Evolutionary conservation across 2,329 filamentous ascomycete genomes (phyloP), one percentile per base, ranked within the genome.

Genomic region (Aspergillus persii): DNA sequence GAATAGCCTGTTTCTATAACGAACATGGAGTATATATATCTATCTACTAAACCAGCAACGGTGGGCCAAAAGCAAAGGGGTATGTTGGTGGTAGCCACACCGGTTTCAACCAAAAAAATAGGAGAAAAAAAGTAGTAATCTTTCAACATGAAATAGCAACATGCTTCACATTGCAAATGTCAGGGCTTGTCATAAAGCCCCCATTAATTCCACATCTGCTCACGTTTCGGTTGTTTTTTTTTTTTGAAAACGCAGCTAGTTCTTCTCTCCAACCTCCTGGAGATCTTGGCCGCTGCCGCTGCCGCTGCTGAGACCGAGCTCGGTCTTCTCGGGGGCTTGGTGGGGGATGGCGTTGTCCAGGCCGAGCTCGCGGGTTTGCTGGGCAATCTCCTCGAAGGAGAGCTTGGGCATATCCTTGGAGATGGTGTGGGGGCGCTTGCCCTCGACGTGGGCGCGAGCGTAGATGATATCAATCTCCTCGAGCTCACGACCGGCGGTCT

Each of bases 401-500:
- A 73, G 71, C 66, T 72, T 72, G 39, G 72, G 72, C 62, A 74
- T 27, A 11, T 66, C 57, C 1, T 64, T 52, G 11, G 71, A 68
- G 41, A 72, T 67, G 27, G 41, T 57, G 51, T 64, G 71, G 1
- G 72, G 54, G 66, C 61, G 67, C 55, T 73, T 74, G 41, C 71
- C 68, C 60, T 77, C 75, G 49, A 70, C 54, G 46, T 70, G 69
- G 44, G 73, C 73, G 73, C 77, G 75, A 53, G 75, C 71, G 61
- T 73, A 76, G 54, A 77, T 72, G 31, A 77, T 65, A 56, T 76
- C 72, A 57, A 77, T 68, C 60, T 78, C 75, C 58, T 79, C 76
- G n/a, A 78, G 69, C 18, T 73, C 72, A 53, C 73, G 71, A 9
- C 74, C 76, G 26, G 74, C 73, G 0, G 80, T 80, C 65, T 81